Conservation (phyloP, 1,284 basidiomycete species). For the Peniophora sp. region DNA sequence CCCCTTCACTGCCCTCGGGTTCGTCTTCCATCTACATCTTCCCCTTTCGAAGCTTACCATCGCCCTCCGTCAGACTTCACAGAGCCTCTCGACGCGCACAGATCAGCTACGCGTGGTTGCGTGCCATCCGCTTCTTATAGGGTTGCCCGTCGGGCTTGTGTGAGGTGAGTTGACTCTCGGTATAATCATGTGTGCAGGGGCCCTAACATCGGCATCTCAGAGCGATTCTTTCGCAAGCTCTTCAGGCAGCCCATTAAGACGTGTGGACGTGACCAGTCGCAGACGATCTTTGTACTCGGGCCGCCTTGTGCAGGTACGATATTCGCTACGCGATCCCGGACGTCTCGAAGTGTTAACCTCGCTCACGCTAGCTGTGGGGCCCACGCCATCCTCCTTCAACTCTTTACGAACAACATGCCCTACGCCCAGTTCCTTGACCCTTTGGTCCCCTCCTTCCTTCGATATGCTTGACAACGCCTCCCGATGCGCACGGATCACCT, state of each 20-base stretch:
- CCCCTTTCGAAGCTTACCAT: neutral
- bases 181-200: too few species aligned
- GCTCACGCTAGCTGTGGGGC: neutral
- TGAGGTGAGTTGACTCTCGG: neutral
- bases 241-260: neutral
- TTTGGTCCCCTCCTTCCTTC: neutral
- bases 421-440: too few species aligned
- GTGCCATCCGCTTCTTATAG: constrained; percentile 1
- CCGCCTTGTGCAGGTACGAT: neutral
- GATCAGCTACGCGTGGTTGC: neutral
- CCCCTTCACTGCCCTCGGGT: too few species aligned
- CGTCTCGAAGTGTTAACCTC: neutral
- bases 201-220: too few species aligned
- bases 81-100: neutral
- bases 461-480: neutral
- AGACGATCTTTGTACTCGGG: neutral
- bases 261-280: neutral
- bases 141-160: neutral
- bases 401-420: too few species aligned
- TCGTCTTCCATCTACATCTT: too few species aligned
- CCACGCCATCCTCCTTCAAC: neutral
- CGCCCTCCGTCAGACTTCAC: neutral
- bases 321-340: neutral
- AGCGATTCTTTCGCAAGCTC: neutral
- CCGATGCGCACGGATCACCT: neutral